phyloP scores from a whole-genome alignment of 2,329 filamentous ascomycete genomes.

The Rhynchosporium agropyri region DNA sequence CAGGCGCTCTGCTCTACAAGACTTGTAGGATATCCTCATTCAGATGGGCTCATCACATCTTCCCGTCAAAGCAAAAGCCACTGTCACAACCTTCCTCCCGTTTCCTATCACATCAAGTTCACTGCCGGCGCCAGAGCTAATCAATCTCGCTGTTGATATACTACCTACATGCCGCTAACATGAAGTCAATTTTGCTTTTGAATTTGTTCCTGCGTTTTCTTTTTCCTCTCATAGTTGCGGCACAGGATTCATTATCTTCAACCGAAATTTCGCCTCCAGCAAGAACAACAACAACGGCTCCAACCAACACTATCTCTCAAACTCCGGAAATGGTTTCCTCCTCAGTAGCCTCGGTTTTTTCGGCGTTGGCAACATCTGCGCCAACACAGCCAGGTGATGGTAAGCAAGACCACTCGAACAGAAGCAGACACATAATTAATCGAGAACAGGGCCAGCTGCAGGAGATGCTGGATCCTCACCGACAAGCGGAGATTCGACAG shows the following conservation, averaged over 20 bases:
- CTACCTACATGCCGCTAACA: slow-evolving; percentile 28
- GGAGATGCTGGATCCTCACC: slow-evolving; percentile 43
- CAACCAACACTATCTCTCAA: slow-evolving; percentile 32
- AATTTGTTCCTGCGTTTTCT: slow-evolving; percentile 35
- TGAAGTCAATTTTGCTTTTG: slow-evolving; percentile 35
- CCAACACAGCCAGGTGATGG: slow-evolving; percentile 39
- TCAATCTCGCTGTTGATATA: slow-evolving; percentile 27
- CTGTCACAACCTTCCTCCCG: slow-evolving; percentile 21
- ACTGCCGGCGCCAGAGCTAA: slow-evolving; percentile 26
- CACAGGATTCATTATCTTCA: slow-evolving; percentile 32
- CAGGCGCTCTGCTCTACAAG: slow-evolving; percentile 36
- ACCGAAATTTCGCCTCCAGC: slow-evolving; percentile 21
- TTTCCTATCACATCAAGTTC: slow-evolving; percentile 31
- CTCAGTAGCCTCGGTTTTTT: slow-evolving; percentile 39
- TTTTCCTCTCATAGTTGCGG: slow-evolving; percentile 30
- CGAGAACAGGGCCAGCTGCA: slow-evolving; percentile 29
- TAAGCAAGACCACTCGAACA: slow-evolving; percentile 12
- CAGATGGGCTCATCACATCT: slow-evolving; percentile 28
- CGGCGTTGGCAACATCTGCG: slow-evolving; percentile 37
- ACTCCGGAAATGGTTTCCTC: slow-evolving; percentile 42
- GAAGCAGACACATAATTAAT: slow-evolving; percentile 8
- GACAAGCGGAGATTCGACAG: slow-evolving; percentile 52
- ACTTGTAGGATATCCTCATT: slow-evolving; percentile 28
- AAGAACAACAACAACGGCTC: slow-evolving; percentile 27
- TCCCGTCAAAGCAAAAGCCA: slow-evolving; percentile 22